These are phyloP conservation scores for Aspergillus ochraceus DNA, from an alignment of 2,329 filamentous ascomycete species.

Conservation along the genomic window DNA sequence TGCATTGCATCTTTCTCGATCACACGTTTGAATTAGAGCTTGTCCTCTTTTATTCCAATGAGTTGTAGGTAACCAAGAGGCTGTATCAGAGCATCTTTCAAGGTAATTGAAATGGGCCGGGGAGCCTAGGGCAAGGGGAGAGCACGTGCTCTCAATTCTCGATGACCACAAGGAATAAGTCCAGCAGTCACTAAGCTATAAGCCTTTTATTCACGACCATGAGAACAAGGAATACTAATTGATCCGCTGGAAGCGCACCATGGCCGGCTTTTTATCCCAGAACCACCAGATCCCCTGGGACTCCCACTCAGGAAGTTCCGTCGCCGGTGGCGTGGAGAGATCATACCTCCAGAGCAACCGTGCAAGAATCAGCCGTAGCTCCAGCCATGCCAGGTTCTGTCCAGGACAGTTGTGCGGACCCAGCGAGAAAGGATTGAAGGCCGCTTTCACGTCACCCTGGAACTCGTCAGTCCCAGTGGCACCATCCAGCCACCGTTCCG, in stretches of 20 bases:
- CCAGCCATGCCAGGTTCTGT: slow-evolving; percentile 7
- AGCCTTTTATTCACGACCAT: too few species aligned
- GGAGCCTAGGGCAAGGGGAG: too few species aligned
- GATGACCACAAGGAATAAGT: too few species aligned
- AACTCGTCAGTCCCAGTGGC: background rate
- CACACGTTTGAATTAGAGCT: too few species aligned
- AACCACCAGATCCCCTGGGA: slow-evolving; percentile 3
- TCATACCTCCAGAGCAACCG: slow-evolving; percentile 16
- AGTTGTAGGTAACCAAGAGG: too few species aligned
- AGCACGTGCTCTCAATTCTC: too few species aligned
- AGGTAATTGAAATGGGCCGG: too few species aligned
- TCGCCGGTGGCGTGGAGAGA: background rate
- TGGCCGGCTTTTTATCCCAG: slow-evolving; percentile 5
- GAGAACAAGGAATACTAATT: background rate
- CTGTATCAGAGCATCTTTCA: too few species aligned
- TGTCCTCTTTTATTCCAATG: too few species aligned
- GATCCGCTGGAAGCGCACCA: background rate
- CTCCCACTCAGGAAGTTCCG: slow-evolving; percentile 3
- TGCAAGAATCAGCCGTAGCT: slow-evolving; percentile 12
- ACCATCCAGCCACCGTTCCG: background rate
- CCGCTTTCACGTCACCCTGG: background rate
- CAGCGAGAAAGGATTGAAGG: slow-evolving; percentile 12
- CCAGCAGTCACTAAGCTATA: too few species aligned
- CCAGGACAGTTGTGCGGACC: slow-evolving; percentile 13
- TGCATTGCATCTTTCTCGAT: too few species aligned